These are phyloP conservation scores for Anisodus acutangulus DNA, from an alignment of 257 asterid genomes.

Conservation along the genomic window DNA sequence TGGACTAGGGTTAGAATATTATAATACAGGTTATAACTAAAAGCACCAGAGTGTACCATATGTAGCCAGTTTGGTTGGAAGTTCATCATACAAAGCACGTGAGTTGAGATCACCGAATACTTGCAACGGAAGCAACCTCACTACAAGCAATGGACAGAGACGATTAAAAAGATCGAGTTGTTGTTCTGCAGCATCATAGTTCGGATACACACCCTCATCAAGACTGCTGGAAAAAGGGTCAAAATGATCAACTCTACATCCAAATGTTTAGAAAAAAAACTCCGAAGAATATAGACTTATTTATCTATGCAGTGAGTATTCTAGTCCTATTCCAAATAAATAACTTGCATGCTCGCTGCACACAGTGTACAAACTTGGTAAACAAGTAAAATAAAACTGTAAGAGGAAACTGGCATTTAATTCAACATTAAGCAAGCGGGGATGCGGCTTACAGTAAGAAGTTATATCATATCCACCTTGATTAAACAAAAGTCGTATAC, in stretches of 20 bases:
- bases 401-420: background rate
- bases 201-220: constrained; percentile 41
- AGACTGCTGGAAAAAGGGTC: constrained; percentile 39
- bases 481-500: background rate
- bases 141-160: constrained; percentile 88
- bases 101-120: constrained; percentile 75
- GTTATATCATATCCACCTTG: too few species aligned
- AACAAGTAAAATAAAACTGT: background rate
- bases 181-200: constrained; percentile 43
- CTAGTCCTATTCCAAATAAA: background rate
- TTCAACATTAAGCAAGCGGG: too few species aligned
- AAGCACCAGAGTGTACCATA: constrained; percentile 53
- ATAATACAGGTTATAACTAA: background rate
- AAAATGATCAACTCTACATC: background rate
- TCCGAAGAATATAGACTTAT: background rate
- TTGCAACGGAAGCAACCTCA: constrained; percentile 82
- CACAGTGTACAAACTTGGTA: background rate
- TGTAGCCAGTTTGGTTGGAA: constrained; percentile 37
- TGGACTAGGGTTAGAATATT: background rate
- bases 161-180: constrained; percentile 61
- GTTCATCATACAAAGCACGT: constrained; percentile 65
- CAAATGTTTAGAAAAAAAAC: background rate
- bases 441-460: too few species aligned
- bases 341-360: background rate
- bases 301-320: background rate